A percentile compares a stretch with the other conserved stretches of the same genome.
Conservation (phyloP, 1,284 basidiomycete species). For the Cryptococcus sp. region DNA sequence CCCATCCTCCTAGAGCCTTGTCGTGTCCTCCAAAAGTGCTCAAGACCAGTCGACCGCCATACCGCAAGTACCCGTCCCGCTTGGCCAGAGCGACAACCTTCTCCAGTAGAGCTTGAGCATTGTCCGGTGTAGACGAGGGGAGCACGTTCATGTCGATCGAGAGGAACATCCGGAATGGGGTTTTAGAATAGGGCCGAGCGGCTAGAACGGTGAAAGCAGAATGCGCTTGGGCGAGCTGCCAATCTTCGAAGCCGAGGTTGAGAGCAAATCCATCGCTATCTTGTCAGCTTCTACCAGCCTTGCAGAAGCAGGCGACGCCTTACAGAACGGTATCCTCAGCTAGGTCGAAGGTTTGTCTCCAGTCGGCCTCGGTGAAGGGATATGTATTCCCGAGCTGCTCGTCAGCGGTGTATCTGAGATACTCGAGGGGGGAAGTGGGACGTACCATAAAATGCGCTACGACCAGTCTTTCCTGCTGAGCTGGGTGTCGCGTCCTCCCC, state of each 20-base stretch:
- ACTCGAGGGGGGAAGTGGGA: background rate
- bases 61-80: constrained; percentile 9
- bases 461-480: constrained; percentile 16
- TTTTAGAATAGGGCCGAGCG: background rate
- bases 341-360: constrained; percentile 36
- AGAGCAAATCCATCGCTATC: constrained; percentile 44
- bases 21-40: constrained; percentile 41
- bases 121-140: constrained; percentile 14
- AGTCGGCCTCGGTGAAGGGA: constrained; percentile 38
- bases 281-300: background rate
- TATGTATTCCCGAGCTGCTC: constrained; percentile 46
- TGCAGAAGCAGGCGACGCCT: constrained; percentile 1
- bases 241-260: constrained; percentile 45
- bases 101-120: constrained; percentile 18
- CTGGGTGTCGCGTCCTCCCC: background rate
- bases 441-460: constrained; percentile 48
- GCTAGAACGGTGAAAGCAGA: constrained; percentile 27
- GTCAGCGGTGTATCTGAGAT: background rate
- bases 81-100: constrained; percentile 17
- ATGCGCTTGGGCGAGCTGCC: constrained; percentile 43
- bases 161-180: constrained; percentile 33
- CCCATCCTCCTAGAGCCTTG: constrained; percentile 27
- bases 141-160: constrained; percentile 46
- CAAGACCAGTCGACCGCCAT: constrained; percentile 25
- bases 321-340: constrained; percentile 39